phyloP scores from a whole-genome alignment of 441 rosid genomes.

The Syzygium syzygioides region DNA sequence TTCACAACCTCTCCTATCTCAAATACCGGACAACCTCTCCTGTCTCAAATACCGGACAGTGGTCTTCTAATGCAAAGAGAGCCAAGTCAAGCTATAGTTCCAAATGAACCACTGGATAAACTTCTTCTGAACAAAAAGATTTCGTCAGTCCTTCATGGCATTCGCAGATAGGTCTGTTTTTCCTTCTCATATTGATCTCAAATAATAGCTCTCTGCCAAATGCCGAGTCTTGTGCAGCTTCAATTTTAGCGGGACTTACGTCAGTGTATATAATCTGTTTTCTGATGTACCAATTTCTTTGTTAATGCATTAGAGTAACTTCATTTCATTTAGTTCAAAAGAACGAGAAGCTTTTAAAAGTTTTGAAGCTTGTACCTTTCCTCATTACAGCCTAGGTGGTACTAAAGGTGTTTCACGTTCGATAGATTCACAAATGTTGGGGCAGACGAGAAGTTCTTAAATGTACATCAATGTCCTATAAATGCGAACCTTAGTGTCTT shows the following conservation, averaged over 20 bases:
- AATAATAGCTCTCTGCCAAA: not conserved
- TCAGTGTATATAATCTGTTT: not conserved
- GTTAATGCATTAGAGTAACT: not conserved
- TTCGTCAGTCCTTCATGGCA: slow-evolving; percentile 79
- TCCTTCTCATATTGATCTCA: not conserved
- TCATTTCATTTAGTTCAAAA: not conserved
- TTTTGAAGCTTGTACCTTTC: not conserved
- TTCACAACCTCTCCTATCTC: slow-evolving; percentile 79
- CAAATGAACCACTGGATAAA: slow-evolving; percentile 72
- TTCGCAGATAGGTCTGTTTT: slow-evolving; percentile 75
- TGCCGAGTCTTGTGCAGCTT: not conserved
- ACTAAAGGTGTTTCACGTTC: not conserved
- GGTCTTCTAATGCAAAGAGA: slow-evolving; percentile 60
- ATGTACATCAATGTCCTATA: not conserved
- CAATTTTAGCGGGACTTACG: not conserved
- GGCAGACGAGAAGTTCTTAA: not conserved
- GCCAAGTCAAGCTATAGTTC: slow-evolving; percentile 36
- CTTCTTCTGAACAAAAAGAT: slow-evolving; percentile 65
- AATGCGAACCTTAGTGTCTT: not conserved
- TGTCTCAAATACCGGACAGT: slow-evolving; percentile 84
- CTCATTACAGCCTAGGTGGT: not conserved
- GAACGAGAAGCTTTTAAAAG: not conserved
- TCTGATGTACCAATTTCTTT: not conserved
- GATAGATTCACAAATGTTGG: not conserved
- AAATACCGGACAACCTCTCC: no score